Evolutionary conservation across 768 basidiomycete species (phyloP).

Genomic region (Lentinula guzmanii): DNA sequence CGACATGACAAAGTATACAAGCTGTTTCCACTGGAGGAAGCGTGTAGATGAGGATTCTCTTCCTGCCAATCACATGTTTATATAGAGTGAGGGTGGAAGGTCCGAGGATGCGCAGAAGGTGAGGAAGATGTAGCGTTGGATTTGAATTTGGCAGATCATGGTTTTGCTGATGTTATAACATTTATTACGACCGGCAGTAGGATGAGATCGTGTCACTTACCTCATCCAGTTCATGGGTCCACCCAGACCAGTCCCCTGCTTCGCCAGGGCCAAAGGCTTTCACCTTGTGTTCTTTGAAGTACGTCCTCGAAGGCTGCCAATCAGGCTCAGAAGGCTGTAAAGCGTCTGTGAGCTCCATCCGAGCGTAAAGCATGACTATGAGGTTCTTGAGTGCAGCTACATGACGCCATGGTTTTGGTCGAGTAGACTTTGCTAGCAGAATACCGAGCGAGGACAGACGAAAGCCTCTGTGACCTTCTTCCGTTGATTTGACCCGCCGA

Average conservation of each 20-base stretch:
- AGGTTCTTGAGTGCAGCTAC: constrained; percentile 58
- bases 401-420: constrained; percentile 76
- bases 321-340: constrained; percentile 48
- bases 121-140: constrained; percentile 69
- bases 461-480: constrained; percentile 73
- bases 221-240: constrained; percentile 60
- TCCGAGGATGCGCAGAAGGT: constrained; percentile 70
- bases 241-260: constrained; percentile 59
- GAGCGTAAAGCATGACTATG: constrained; percentile 45
- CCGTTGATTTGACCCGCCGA: constrained; percentile 58
- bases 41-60: constrained; percentile 74
- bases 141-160: constrained; percentile 24
- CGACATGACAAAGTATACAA: constrained; percentile 70
- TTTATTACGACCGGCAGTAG: background rate
- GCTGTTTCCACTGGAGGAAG: constrained; percentile 76
- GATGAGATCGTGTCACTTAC: constrained; percentile 23
- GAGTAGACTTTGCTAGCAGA: constrained; percentile 55
- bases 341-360: constrained; percentile 38
- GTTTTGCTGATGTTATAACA: constrained; percentile 15
- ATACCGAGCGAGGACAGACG: constrained; percentile 76
- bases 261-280: constrained; percentile 44
- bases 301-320: constrained; percentile 56
- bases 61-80: constrained; percentile 71
- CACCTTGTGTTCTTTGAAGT: constrained; percentile 62
- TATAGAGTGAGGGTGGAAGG: constrained; percentile 75